A percentile compares a stretch with the other conserved stretches of the same genome.
phyloP scores from a whole-genome alignment of 1,139 yeast genomes.

The Candida neerlandica region DNA sequence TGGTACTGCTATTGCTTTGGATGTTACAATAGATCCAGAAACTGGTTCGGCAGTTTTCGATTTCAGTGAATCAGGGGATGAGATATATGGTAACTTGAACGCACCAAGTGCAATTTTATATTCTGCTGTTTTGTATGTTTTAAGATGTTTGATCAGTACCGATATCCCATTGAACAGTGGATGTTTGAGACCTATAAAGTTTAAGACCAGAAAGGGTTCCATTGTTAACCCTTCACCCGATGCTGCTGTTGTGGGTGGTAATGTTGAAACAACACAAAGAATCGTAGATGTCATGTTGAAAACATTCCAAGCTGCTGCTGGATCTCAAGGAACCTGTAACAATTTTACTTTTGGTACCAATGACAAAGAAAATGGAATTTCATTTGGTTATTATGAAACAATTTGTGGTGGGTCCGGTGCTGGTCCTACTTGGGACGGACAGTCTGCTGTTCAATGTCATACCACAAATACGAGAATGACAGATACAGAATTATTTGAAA shows the following conservation, averaged over 20 bases:
- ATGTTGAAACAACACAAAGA: slow-evolving; percentile 85
- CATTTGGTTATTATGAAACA: slow-evolving; percentile 52
- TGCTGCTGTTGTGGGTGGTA: slow-evolving; percentile 89
- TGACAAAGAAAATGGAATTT: slow-evolving; percentile 36
- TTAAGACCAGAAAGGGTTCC: slow-evolving; percentile 68
- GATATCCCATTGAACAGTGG: slow-evolving; percentile 88
- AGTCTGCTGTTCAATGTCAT: slow-evolving; percentile 50
- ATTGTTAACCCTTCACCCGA: slow-evolving; percentile 70
- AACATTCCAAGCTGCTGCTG: slow-evolving; percentile 75
- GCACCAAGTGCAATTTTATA: slow-evolving; percentile 68
- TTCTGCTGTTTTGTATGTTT: slow-evolving; percentile 79
- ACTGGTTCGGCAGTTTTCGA: slow-evolving; percentile 45
- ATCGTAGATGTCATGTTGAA: slow-evolving; percentile 77
- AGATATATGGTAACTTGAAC: slow-evolving; percentile 47
- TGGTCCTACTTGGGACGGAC: slow-evolving; percentile 53
- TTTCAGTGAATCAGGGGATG: slow-evolving; percentile 45
- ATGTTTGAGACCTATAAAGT: slow-evolving; percentile 69
- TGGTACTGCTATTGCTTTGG: slow-evolving; percentile 44
- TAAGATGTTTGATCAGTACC: slow-evolving; percentile 72
- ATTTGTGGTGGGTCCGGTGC: slow-evolving; percentile 55
- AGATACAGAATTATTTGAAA: slow-evolving; percentile 50
- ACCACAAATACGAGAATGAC: slow-evolving; percentile 53
- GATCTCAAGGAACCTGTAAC: slow-evolving; percentile 53
- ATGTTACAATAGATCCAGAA: slow-evolving; percentile 34
- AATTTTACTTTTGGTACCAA: slow-evolving; percentile 51